phyloP scores from a whole-genome alignment of 2,329 filamentous ascomycete species.

The Stagonosporopsis cucurbitacearum region DNA sequence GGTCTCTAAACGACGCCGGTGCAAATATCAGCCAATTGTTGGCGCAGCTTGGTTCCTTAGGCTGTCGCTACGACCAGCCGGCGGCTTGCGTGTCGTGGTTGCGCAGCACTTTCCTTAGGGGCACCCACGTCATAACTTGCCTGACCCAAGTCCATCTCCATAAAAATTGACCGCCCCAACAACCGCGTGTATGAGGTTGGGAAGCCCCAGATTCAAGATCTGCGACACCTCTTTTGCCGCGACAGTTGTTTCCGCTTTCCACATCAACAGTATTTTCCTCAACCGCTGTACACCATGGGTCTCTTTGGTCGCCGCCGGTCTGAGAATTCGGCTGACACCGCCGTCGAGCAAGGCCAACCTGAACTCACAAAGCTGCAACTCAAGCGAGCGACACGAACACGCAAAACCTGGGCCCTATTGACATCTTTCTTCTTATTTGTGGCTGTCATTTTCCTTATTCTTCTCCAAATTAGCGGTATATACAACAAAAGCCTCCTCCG shows the following conservation, averaged over 20 bases:
- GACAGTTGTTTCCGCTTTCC: conserved; percentile 11
- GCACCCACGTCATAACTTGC: conserved; percentile 16
- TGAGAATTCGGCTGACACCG: conserved; percentile 27
- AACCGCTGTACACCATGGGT: conserved; percentile 4
- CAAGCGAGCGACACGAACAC: conserved; percentile 53
- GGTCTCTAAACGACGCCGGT: conserved; percentile 7
- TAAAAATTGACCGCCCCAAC: conserved; percentile 20
- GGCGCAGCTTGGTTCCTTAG: conserved; percentile 5
- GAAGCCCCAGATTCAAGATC: conserved; percentile 12
- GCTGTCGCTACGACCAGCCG: conserved; percentile 8
- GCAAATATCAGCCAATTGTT: conserved; percentile 12
- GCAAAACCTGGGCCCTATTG: conserved; percentile 67
- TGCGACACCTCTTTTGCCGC: conserved; percentile 2
- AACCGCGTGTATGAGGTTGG: conserved; percentile 20
- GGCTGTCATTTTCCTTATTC: conserved; percentile 77
- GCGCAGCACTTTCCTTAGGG: conserved; percentile 16
- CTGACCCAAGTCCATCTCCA: conserved; percentile 14
- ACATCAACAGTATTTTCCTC: not conserved
- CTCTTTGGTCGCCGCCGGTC: conserved; percentile 37
- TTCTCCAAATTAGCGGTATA: conserved; percentile 81
- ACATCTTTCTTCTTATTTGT: conserved; percentile 75
- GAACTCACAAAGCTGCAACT: conserved; percentile 47
- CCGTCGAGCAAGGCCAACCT: conserved; percentile 21
- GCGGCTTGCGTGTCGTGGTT: conserved; percentile 19
- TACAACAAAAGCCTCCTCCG: conserved; percentile 66